These are phyloP conservation scores for Immersiporthe knoxdaviesiana DNA, from an alignment of 2,329 filamentous ascomycete genomes.

Conservation along the genomic window DNA sequence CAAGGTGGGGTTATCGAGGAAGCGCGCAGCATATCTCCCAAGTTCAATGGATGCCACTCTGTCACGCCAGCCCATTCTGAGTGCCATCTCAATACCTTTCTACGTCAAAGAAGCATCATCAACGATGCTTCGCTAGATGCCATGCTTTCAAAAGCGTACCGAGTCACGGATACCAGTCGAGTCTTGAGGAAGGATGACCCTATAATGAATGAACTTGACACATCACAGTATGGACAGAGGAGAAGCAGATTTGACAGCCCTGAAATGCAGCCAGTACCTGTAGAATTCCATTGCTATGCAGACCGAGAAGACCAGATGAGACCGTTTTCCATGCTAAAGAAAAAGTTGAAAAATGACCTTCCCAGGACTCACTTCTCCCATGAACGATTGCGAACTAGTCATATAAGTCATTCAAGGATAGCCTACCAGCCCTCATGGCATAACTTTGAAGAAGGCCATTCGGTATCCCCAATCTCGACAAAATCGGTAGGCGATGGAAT, in stretches of 20 bases:
- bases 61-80: not conserved
- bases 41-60: not conserved
- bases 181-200: not conserved
- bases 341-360: not conserved
- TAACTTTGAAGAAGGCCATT: slow-evolving; percentile 27
- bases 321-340: slow-evolving; percentile 8
- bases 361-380: slow-evolving; percentile 1
- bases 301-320: slow-evolving; percentile 4
- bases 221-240: not conserved
- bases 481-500: slow-evolving; percentile 21
- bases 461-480: slow-evolving; percentile 22
- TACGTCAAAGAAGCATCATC: not conserved
- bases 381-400: slow-evolving; percentile 4
- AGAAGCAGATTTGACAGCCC: not conserved
- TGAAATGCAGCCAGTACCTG: slow-evolving; percentile 4
- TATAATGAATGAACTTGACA: not conserved
- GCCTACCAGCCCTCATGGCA: slow-evolving; percentile 27
- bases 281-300: not conserved
- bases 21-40: too few relatives aligned
- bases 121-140: slow-evolving; percentile 9
- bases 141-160: not conserved
- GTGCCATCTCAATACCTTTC: not conserved
- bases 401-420: slow-evolving; percentile 13
- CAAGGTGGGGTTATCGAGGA: too few relatives aligned
- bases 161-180: not conserved